These are phyloP conservation scores for Trichoderma reesei DNA, from an alignment of 495 filamentous ascomycete genomes.

Conservation along the genomic window DNA sequence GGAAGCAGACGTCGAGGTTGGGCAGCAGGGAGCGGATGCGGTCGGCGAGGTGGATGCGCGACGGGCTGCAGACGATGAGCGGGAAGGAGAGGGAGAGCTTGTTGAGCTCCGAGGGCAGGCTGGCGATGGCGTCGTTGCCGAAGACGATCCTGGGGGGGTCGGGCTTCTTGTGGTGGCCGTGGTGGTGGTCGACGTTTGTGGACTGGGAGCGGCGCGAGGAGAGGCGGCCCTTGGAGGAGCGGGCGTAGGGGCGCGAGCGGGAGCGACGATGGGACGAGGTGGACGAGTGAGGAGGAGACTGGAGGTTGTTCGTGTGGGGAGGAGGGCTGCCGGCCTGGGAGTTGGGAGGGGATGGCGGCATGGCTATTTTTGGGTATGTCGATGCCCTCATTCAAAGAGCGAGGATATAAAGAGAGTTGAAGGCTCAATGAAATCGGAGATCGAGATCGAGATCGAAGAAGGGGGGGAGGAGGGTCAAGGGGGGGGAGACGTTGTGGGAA, in stretches of 20 bases:
- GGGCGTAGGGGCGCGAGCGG: neutral
- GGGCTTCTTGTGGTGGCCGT: neutral
- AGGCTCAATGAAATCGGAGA: no score
- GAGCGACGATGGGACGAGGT: neutral
- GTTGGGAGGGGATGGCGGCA: neutral
- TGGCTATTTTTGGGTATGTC: neutral
- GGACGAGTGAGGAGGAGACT: neutral
- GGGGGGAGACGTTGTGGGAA: no score
- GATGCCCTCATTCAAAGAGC: no score
- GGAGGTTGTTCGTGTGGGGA: no score
- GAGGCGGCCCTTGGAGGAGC: neutral
- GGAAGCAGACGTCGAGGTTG: slow-evolving; percentile 2
- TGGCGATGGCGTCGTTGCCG: slow-evolving; percentile 2
- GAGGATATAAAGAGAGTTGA: no score
- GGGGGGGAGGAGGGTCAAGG: no score
- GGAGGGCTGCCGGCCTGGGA: neutral
- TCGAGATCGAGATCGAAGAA: no score
- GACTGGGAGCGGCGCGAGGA: neutral
- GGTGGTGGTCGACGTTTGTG: neutral
- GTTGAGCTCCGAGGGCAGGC: slow-evolving; percentile 9
- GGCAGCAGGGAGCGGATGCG: neutral
- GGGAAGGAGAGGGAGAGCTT: neutral
- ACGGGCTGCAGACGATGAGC: slow-evolving; percentile 8
- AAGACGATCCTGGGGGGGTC: neutral
- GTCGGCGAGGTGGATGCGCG: neutral